Evolutionary conservation across 139 green algal genomes (phyloP).

Genomic region (Tetradesmus lagerheimii): DNA sequence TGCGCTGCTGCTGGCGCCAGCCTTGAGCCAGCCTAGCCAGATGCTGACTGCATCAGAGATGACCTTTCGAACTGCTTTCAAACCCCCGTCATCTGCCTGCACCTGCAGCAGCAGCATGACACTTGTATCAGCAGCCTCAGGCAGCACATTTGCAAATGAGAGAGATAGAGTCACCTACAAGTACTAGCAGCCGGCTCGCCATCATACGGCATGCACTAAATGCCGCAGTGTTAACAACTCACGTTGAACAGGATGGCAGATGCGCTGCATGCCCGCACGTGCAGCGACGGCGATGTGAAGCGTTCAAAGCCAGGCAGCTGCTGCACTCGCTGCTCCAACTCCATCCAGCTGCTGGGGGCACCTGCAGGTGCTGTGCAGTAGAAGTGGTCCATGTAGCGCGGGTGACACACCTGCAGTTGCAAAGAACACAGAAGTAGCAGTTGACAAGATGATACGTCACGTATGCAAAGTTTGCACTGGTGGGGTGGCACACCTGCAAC

Average conservation of each 20-base stretch:
- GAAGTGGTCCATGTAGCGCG: constrained; percentile 3
- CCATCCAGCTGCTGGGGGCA: constrained; percentile 11
- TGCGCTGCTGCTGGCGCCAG: not conserved
- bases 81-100: not conserved
- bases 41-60: not conserved
- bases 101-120: constrained; percentile 1
- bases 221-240: not conserved
- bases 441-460: too few relatives aligned
- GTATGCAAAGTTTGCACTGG: too few relatives aligned
- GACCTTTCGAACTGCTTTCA: not conserved
- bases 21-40: constrained; percentile 12
- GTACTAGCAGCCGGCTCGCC: too few relatives aligned
- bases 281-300: constrained; percentile 23
- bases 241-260: constrained; percentile 23
- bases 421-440: not conserved
- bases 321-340: not conserved
- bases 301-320: not conserved
- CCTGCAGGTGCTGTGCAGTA: not conserved
- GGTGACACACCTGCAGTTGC: not conserved
- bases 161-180: too few relatives aligned
- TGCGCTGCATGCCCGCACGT: constrained; percentile 16
- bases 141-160: too few relatives aligned
- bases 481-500: too few relatives aligned
- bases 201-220: too few relatives aligned
- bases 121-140: not conserved